Base-by-base conservation (phyloP, 2,329 filamentous ascomycete species). In the Cadophora sp. region DNA sequence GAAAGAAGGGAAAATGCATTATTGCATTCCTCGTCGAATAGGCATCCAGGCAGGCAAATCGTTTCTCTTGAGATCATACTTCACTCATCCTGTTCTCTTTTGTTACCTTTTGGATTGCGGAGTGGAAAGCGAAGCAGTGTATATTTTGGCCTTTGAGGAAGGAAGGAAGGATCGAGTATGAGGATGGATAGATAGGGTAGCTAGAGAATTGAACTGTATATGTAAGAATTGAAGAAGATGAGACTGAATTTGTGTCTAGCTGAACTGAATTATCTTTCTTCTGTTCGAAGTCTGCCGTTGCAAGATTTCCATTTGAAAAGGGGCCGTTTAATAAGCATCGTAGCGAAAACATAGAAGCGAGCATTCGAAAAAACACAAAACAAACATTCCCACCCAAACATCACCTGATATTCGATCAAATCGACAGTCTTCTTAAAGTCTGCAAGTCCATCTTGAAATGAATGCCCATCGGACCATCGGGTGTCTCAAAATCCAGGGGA, bases 81-180 rank as follows among this genome's bases (percentile, higher is more conserved):
- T 68, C 66, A 68, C 66, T 64, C 66, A 68, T 8, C 64, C 65
- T 61, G 37, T 67, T 63, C 65, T 67, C 53, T 62, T 63, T 58
- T 59, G 60, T 64, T 65, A 31, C 31, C 22, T 59, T 59, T 40
- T 59, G 56, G 34, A 59, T 59, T 12, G 53, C 34, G 31, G 27
- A 27, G 31, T 58, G 55, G n/a, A 24, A 12, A 37, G 34, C 34
- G 40, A 43, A 19, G 12, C 12, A 48, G 43, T 48, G 43, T 22
- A 48, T 22, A 9, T n/a, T 48, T n/a, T 22, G 6, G 19, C 43
- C 19, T 48, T 22, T 9, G 43, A 48, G 43, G 19, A 4, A 14
- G 55, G 8, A 40, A 26, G 34, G 22, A n/a, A 6, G 34, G 31
- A 37, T n/a, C 9, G 34, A 16, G 14, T 24, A 11, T 14, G 22